phyloP scores from a whole-genome alignment of 1,284 basidiomycete species.

The Cryptococcus neoformans region DNA sequence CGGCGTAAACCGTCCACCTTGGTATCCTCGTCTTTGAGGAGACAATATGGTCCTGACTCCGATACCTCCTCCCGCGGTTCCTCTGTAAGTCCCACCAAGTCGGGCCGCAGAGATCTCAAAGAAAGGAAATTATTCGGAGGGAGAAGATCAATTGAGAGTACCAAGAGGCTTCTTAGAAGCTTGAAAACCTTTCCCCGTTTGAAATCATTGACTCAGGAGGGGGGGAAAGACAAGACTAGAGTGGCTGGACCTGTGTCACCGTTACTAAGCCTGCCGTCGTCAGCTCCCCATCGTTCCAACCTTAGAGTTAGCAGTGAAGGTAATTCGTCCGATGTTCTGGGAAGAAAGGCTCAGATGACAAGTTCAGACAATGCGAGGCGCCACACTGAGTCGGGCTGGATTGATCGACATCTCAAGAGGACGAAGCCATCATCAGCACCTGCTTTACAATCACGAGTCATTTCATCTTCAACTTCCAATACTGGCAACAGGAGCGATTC shows the following conservation, averaged over 20 bases:
- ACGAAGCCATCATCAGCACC: not conserved
- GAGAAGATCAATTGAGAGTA: constrained; percentile 25
- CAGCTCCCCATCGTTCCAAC: not conserved
- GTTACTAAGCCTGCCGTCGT: not conserved
- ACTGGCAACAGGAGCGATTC: not conserved
- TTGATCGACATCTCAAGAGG: constrained; percentile 7
- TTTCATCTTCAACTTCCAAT: not conserved
- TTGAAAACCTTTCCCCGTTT: constrained; percentile 34
- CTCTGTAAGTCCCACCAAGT: constrained; percentile 21
- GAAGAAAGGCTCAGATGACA: not conserved
- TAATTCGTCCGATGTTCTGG: not conserved
- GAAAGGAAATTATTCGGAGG: not conserved
- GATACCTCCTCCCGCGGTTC: constrained; percentile 12
- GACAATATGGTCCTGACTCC: constrained; percentile 11
- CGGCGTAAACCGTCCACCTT: constrained; percentile 25
- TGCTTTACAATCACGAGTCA: not conserved
- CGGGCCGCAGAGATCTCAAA: not conserved
- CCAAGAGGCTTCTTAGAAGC: constrained; percentile 29
- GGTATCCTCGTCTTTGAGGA: constrained; percentile 9
- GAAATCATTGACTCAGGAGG: not conserved
- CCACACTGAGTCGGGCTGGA: constrained; percentile 25
- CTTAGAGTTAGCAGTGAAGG: not conserved
- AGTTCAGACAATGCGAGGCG: constrained; percentile 6
- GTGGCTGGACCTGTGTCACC: no score
- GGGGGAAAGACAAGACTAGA: not conserved